Evolutionary conservation across 2,329 filamentous ascomycete species (phyloP).

Genomic region (Cercospora sojina): DNA sequence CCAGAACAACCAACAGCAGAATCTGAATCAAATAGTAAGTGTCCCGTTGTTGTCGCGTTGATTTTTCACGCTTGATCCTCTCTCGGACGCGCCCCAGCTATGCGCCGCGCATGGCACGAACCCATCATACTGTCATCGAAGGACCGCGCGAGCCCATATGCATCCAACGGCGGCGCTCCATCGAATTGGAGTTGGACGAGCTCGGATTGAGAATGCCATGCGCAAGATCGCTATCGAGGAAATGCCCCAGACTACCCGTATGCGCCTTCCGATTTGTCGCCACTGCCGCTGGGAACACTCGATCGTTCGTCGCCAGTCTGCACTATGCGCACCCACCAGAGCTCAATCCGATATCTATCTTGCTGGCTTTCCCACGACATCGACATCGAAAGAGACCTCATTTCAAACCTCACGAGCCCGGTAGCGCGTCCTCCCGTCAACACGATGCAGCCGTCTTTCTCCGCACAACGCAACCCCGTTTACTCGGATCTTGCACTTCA

Average conservation of each 20-base stretch:
- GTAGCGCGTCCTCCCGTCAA: not conserved
- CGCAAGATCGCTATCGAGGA: not conserved
- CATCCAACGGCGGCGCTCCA: not conserved
- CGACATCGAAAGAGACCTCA: not conserved
- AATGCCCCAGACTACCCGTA: not conserved
- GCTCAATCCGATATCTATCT: not conserved
- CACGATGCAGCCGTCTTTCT: not conserved
- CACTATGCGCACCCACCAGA: not conserved
- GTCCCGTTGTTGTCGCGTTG: not conserved
- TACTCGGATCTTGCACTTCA: not conserved
- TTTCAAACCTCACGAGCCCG: not conserved
- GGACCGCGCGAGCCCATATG: not conserved
- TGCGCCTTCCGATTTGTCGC: not conserved
- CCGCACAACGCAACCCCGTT: not conserved
- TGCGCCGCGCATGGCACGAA: not conserved
- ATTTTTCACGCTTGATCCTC: not conserved
- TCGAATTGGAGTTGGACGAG: not conserved
- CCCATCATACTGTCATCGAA: not conserved
- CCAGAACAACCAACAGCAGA: slow-evolving; percentile 76
- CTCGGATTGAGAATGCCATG: not conserved
- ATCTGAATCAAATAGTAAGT: slow-evolving; percentile 93
- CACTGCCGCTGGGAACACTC: not conserved
- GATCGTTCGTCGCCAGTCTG: not conserved
- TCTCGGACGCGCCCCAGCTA: not conserved
- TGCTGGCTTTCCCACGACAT: not conserved